Evolutionary conservation across 2,329 filamentous ascomycete genomes (phyloP).

Genomic region (Balansia obtecta): DNA sequence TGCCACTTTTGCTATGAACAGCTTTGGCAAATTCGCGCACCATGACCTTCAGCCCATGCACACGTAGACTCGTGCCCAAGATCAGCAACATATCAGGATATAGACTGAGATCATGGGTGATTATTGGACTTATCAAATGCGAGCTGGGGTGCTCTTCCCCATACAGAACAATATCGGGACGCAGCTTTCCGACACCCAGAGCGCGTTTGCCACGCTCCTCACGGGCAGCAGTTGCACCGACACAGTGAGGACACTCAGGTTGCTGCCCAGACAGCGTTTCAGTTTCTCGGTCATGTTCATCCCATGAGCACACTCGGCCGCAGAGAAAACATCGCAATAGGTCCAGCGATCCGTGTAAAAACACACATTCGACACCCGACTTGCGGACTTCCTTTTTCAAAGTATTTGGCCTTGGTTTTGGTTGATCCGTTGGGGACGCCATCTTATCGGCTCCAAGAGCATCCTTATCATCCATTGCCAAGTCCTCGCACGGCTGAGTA

Average conservation of each 20-base stretch:
- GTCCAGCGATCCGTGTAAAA: constrained; percentile 57
- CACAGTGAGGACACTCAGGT: constrained; percentile 55
- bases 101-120: constrained; percentile 53
- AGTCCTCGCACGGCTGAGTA: constrained; percentile 5
- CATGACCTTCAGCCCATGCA: constrained; percentile 60
- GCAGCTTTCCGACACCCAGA: constrained; percentile 52
- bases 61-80: constrained; percentile 57
- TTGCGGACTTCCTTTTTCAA: constrained; percentile 16
- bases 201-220: constrained; percentile 54
- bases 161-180: constrained; percentile 63
- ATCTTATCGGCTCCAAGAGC: constrained; percentile 9
- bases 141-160: constrained; percentile 61
- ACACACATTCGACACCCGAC: constrained; percentile 52
- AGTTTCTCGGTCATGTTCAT: constrained; percentile 39
- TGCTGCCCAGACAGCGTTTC: constrained; percentile 51
- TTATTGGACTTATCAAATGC: constrained; percentile 54
- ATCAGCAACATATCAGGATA: constrained; percentile 57
- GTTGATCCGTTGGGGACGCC: constrained; percentile 8
- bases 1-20: constrained; percentile 54
- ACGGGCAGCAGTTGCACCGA: constrained; percentile 46
- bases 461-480: constrained; percentile 7
- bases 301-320: constrained; percentile 45
- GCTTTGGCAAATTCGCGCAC: constrained; percentile 60
- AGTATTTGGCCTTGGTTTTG: constrained; percentile 6
- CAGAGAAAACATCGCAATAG: constrained; percentile 52